phyloP scores from a whole-genome alignment of 2,329 filamentous ascomycete species.

The Aspergillus felis region DNA sequence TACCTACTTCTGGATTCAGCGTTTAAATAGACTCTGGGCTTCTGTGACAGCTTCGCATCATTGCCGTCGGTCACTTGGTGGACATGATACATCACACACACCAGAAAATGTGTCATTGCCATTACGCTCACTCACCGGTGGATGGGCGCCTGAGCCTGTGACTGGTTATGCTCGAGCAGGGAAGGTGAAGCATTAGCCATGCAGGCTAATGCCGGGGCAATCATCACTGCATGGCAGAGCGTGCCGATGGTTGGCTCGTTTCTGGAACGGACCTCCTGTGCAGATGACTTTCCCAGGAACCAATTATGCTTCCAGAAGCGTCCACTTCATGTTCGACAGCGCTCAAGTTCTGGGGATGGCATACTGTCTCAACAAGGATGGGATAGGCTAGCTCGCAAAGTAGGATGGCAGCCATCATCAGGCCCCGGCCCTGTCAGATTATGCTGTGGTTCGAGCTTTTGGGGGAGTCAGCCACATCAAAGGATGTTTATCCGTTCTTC shows the following conservation, averaged over 20 bases:
- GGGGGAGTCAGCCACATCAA: background rate
- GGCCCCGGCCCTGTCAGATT: background rate
- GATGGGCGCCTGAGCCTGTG: slow-evolving; percentile 2
- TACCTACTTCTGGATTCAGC: background rate
- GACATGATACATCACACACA: background rate
- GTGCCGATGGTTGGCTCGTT: slow-evolving; percentile 10
- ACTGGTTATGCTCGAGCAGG: slow-evolving; percentile 9
- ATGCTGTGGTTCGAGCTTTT: background rate
- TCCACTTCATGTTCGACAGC: slow-evolving; percentile 1
- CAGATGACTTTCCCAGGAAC: slow-evolving; percentile 16
- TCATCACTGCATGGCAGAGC: slow-evolving; percentile 16
- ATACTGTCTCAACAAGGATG: background rate
- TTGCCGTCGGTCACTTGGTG: no score
- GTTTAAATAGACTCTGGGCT: no score
- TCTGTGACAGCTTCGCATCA: no score
- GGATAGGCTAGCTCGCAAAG: slow-evolving; percentile 1
- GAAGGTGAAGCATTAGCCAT: slow-evolving; percentile 12
- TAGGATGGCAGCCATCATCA: slow-evolving; percentile 6
- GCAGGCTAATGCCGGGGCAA: slow-evolving; percentile 18
- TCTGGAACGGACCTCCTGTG: slow-evolving; percentile 9
- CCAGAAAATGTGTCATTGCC: background rate
- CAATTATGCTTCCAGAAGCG: slow-evolving; percentile 12
- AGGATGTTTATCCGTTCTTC: background rate
- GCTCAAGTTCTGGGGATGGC: slow-evolving; percentile 1
- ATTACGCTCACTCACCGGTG: background rate